These are phyloP conservation scores for Suillus occidentalis DNA, from an alignment of 768 basidiomycete species.

Conservation along the genomic window DNA sequence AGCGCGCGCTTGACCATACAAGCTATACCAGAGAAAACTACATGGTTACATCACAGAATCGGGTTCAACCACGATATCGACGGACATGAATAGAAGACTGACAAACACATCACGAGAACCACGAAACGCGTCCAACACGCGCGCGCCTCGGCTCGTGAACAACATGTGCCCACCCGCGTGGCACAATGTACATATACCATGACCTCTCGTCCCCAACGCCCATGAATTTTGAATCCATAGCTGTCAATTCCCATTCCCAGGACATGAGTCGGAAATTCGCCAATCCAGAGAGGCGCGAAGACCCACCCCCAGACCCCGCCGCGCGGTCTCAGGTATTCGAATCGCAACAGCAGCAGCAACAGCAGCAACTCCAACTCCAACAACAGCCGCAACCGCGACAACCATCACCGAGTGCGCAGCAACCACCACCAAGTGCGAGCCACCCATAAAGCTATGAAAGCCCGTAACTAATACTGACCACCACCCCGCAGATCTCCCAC, in stretches of 20 bases:
- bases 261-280: neutral
- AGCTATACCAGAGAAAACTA: neutral
- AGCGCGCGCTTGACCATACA: neutral
- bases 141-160: neutral
- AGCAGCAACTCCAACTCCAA: neutral
- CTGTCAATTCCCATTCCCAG: neutral
- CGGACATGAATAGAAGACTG: slow-evolving; percentile 5
- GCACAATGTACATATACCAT: neutral
- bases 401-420: neutral
- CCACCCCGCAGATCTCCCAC: neutral
- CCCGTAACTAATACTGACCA: neutral
- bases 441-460: neutral
- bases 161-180: neutral
- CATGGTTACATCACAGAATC: neutral
- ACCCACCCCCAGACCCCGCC: neutral
- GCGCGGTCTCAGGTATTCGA: neutral
- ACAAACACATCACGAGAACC: neutral
- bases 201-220: neutral
- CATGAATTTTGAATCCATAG: neutral
- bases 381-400: neutral
- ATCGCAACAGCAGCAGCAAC: neutral
- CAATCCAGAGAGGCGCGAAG: neutral
- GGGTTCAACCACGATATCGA: neutral
- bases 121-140: neutral
- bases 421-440: neutral